These are phyloP conservation scores for Ceratocystis colombiana DNA, from an alignment of 2,329 filamentous ascomycete species.

Conservation along the genomic window DNA sequence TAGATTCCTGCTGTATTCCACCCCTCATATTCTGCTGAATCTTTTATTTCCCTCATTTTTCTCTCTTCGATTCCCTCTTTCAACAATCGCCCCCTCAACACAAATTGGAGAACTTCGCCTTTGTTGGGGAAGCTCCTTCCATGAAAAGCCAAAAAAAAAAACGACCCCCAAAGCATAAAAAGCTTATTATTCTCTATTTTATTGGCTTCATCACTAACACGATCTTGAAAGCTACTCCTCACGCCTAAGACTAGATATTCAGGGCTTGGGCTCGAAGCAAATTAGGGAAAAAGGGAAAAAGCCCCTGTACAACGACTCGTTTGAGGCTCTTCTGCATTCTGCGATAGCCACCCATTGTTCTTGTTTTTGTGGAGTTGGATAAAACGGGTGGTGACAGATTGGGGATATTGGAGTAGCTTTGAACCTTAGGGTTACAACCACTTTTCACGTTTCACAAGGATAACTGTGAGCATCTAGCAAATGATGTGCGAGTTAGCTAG, in stretches of 20 bases:
- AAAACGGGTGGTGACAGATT: too few relatives aligned
- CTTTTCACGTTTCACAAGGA: too few relatives aligned
- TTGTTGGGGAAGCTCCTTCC: neutral
- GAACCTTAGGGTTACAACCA: too few relatives aligned
- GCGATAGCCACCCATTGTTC: neutral
- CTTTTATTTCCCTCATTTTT: neutral
- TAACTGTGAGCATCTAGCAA: too few relatives aligned
- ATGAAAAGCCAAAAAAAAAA: neutral
- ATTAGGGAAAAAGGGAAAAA: neutral
- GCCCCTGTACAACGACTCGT: neutral
- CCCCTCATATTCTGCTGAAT: neutral
- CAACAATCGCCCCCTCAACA: neutral
- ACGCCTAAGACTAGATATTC: neutral
- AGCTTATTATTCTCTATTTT: neutral
- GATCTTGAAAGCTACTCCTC: conserved; percentile 4
- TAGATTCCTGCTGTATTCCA: neutral
- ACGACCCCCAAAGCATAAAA: neutral
- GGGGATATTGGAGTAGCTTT: too few relatives aligned
- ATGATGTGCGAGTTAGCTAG: too few relatives aligned
- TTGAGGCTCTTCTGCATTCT: neutral
- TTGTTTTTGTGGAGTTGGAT: neutral
- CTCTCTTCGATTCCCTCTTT: neutral
- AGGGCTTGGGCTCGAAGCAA: neutral
- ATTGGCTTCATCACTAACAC: neutral
- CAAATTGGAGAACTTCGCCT: neutral